Evolutionary conservation across 2,329 filamentous ascomycete genomes (phyloP).

Genomic region (Stagonosporopsis cucurbitacearum): DNA sequence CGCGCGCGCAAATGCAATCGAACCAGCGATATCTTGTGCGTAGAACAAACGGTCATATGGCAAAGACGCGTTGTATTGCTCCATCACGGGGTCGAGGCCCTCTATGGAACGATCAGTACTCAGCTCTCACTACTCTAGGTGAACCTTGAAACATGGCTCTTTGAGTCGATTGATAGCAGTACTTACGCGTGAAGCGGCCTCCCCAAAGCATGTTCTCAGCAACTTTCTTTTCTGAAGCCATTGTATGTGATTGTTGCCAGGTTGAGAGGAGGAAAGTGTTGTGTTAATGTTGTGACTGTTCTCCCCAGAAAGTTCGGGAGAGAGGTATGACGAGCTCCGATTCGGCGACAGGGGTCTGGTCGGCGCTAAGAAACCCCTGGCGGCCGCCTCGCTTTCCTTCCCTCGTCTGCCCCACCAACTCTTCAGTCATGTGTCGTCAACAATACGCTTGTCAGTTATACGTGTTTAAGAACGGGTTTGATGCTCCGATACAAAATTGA

Average conservation of each 20-base stretch:
- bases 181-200: slow-evolving; percentile 45
- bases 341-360: slow-evolving; percentile 15
- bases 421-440: too few relatives aligned
- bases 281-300: slow-evolving; percentile 20
- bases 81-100: slow-evolving; percentile 84
- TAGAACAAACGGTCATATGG: slow-evolving; percentile 80
- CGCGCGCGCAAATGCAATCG: slow-evolving; percentile 80
- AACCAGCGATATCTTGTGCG: slow-evolving; percentile 79
- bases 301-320: slow-evolving; percentile 16
- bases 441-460: too few relatives aligned
- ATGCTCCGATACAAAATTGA: too few relatives aligned
- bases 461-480: too few relatives aligned
- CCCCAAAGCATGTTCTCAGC: slow-evolving; percentile 51
- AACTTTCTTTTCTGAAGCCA: slow-evolving; percentile 46
- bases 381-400: slow-evolving; percentile 11
- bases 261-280: slow-evolving; percentile 1
- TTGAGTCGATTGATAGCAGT: not conserved
- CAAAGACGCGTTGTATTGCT: slow-evolving; percentile 81
- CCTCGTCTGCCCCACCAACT: not conserved
- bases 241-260: slow-evolving; percentile 15
- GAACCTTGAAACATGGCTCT: not conserved
- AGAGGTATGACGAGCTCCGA: slow-evolving; percentile 14
- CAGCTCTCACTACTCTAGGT: not conserved
- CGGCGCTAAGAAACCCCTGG: slow-evolving; percentile 5
- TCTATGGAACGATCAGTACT: slow-evolving; percentile 56